phyloP scores from a whole-genome alignment of 495 filamentous ascomycete genomes.

The Penicillium pancosmium region DNA sequence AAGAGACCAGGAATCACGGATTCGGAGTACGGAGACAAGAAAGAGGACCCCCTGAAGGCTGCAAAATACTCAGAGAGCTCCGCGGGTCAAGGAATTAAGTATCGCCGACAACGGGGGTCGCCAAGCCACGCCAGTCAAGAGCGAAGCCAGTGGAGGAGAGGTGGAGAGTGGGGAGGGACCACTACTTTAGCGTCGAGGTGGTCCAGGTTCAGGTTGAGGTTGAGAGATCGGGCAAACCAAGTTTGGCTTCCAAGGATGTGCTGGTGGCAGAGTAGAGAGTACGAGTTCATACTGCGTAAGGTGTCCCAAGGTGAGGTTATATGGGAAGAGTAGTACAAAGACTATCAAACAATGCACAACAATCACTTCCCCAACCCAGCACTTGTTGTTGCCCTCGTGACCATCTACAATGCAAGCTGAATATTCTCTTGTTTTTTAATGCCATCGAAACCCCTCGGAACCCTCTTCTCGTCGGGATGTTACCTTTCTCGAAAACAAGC shows the following conservation, averaged over 20 bases:
- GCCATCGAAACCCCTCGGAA: too few species aligned
- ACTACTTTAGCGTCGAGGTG: not conserved
- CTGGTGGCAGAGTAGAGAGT: too few species aligned
- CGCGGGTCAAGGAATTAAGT: conserved; percentile 35
- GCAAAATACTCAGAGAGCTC: conserved; percentile 28
- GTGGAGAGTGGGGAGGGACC: not conserved
- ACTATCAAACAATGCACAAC: not conserved
- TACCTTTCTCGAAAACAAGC: not conserved
- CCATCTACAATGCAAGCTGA: too few species aligned
- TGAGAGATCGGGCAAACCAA: too few species aligned
- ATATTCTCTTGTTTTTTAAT: too few species aligned
- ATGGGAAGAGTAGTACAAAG: not conserved
- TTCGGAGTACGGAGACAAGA: conserved; percentile 21
- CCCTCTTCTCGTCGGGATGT: too few species aligned
- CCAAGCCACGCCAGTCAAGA: conserved; percentile 27
- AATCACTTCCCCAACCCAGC: not conserved
- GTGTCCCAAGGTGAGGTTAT: too few species aligned
- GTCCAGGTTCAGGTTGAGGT: not conserved
- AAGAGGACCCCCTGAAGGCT: conserved; percentile 32
- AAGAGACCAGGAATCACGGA: conserved; percentile 8
- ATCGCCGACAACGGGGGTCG: conserved; percentile 30
- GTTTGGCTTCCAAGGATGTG: too few species aligned
- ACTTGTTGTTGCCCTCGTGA: not conserved
- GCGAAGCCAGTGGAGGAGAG: not conserved
- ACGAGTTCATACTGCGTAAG: too few species aligned